Conservation (phyloP, 345 rosid species). For the Durio zibethinus region DNA sequence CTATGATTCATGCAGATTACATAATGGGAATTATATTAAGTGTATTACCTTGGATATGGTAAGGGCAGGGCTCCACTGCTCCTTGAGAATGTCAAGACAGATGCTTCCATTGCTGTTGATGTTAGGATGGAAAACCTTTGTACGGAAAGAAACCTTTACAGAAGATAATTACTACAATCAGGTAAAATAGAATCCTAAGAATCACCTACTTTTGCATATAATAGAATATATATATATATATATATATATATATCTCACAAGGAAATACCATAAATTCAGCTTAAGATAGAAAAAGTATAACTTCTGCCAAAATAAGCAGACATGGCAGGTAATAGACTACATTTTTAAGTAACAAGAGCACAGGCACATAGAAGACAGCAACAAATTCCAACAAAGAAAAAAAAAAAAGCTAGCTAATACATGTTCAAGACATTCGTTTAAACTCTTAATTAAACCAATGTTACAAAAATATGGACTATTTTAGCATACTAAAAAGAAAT, state of each 20-base stretch:
- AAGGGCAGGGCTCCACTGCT: conserved; percentile 76
- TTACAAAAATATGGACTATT: neutral
- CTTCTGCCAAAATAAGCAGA: neutral
- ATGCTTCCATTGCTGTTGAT: conserved; percentile 74
- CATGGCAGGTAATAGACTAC: neutral
- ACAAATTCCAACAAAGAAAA: neutral
- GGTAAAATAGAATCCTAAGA: neutral
- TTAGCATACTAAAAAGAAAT: neutral
- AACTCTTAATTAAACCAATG: neutral
- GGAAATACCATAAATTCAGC: neutral
- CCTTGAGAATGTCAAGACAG: conserved; percentile 72
- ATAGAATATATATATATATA: neutral
- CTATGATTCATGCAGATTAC: neutral
- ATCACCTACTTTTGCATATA: neutral
- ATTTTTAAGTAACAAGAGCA: neutral
- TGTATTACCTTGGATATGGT: conserved; percentile 56
- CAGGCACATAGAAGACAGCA: neutral
- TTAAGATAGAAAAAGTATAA: neutral
- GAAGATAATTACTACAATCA: neutral
- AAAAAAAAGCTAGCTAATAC: neutral
- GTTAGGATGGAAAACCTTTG: conserved; percentile 69
- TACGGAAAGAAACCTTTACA: conserved; percentile 58
- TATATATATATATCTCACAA: neutral
- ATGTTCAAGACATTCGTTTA: neutral
- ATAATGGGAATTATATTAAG: neutral